Percentiles rank a stretch among this genome's conserved stretches.
These are phyloP conservation scores for Scenedesmus sp. DNA, from an alignment of 163 green algal genomes.

Conservation along the genomic window DNA sequence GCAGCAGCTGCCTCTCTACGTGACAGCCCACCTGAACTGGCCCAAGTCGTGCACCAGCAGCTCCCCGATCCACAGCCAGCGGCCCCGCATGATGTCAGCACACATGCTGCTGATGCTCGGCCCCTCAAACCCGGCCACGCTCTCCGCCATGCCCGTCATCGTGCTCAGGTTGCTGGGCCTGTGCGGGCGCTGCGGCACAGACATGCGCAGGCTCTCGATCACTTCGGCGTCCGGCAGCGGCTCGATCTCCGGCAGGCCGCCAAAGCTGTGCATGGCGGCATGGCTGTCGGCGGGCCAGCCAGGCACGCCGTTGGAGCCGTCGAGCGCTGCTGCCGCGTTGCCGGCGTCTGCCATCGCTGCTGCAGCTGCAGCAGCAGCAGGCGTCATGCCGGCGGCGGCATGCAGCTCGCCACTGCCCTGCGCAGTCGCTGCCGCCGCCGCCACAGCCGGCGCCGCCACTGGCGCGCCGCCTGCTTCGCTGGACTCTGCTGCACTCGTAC, in stretches of 20 bases:
- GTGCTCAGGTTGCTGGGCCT: conserved; percentile 2
- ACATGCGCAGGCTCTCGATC: conserved; percentile 28
- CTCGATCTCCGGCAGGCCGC: conserved; percentile 39
- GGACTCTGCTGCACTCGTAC: not conserved
- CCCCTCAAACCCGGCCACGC: conserved; percentile 42
- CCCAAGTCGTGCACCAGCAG: conserved; percentile 69
- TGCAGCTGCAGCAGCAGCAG: not conserved
- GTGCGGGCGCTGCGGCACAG: not conserved
- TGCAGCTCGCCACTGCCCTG: not conserved
- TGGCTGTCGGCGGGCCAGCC: not conserved
- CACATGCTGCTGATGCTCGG: conserved; percentile 37
- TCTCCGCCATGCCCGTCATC: not conserved
- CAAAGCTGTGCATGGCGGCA: not conserved
- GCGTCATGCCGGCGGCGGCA: not conserved
- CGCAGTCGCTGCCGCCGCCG: not conserved
- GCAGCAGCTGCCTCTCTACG: not conserved
- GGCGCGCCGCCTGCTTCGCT: not conserved
- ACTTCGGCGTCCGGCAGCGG: conserved; percentile 45
- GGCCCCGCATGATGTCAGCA: conserved; percentile 39
- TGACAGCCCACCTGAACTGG: conserved; percentile 58
- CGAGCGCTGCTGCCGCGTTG: not conserved
- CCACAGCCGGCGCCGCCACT: not conserved
- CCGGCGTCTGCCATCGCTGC: not conserved
- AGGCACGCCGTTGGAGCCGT: not conserved
- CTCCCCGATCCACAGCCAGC: conserved; percentile 65